These are phyloP conservation scores for Fusarium albidum DNA, from an alignment of 2,329 filamentous ascomycete genomes.

Conservation along the genomic window DNA sequence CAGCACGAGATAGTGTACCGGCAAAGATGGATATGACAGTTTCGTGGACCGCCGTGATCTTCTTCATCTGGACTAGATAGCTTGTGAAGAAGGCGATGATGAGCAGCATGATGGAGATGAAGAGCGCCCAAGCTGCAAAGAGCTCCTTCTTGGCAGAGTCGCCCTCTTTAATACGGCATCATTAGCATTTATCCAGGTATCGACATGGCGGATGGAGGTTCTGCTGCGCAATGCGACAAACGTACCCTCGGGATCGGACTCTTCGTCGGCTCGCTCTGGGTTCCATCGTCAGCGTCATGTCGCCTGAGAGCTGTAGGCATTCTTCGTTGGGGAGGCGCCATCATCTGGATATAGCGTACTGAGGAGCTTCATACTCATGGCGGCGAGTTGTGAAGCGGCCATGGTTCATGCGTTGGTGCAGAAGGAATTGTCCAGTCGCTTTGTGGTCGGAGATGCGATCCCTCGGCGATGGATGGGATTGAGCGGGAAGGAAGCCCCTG, in stretches of 20 bases:
- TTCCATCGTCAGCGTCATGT: constrained; percentile 32
- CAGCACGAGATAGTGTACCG: constrained; percentile 56
- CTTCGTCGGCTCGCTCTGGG: constrained; percentile 43
- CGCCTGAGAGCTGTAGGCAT: constrained; percentile 4
- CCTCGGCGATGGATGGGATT: constrained; percentile 17
- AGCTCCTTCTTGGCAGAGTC: constrained; percentile 94
- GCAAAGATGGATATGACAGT: constrained; percentile 98
- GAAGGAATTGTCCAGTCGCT: constrained; percentile 3
- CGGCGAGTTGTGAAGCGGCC: constrained; percentile 38
- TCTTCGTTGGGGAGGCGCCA: constrained; percentile 4
- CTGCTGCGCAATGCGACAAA: constrained; percentile 6
- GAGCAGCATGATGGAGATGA: constrained; percentile 94
- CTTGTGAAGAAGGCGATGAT: constrained; percentile 96
- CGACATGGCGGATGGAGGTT: not conserved
- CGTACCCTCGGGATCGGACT: constrained; percentile 47
- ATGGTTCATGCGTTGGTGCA: constrained; percentile 22
- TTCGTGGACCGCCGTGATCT: constrained; percentile 97
- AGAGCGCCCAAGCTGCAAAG: constrained; percentile 94
- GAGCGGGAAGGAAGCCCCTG: constrained; percentile 35
- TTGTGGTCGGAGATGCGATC: constrained; percentile 11
- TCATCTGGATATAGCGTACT: constrained; percentile 35
- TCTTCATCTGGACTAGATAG: constrained; percentile 95
- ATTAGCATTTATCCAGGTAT: constrained; percentile 29
- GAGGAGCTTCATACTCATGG: constrained; percentile 44
- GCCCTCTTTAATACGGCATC: constrained; percentile 60